These are phyloP conservation scores for Coccinonectria pachysandricola DNA, from an alignment of 2,329 filamentous ascomycete species.

Conservation along the genomic window DNA sequence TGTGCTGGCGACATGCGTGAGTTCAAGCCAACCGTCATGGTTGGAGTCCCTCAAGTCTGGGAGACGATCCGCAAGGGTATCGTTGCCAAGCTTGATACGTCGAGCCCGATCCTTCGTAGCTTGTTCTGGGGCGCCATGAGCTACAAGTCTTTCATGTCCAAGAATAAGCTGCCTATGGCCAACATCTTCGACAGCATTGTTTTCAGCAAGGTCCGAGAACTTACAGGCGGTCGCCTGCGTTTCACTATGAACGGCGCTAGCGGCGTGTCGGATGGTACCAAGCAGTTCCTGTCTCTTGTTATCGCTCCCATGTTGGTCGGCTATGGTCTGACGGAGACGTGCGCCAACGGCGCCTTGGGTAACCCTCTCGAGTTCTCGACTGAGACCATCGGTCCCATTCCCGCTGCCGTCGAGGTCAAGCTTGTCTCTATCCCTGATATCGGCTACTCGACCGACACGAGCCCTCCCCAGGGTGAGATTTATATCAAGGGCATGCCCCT, in stretches of 20 bases:
- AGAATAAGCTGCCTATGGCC: slow-evolving; percentile 52
- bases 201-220: slow-evolving; percentile 83
- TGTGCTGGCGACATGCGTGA: slow-evolving; percentile 91
- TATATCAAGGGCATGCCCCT: slow-evolving; percentile 74
- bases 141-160: slow-evolving; percentile 49
- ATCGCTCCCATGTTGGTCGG: slow-evolving; percentile 90
- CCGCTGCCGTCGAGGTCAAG: slow-evolving; percentile 75
- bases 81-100: slow-evolving; percentile 62
- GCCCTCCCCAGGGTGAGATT: slow-evolving; percentile 83
- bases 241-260: slow-evolving; percentile 93
- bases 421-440: slow-evolving; percentile 83
- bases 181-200: slow-evolving; percentile 69
- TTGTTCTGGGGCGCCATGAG: slow-evolving; percentile 64
- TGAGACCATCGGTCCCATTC: slow-evolving; percentile 64
- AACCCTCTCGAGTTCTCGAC: slow-evolving; percentile 80
- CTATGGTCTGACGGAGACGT: slow-evolving; percentile 91
- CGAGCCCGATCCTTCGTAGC: slow-evolving; percentile 59
- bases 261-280: slow-evolving; percentile 77
- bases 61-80: slow-evolving; percentile 96
- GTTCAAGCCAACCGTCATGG: slow-evolving; percentile 77
- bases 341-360: slow-evolving; percentile 70
- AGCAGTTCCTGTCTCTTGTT: slow-evolving; percentile 82
- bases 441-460: slow-evolving; percentile 67
- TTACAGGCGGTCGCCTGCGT: slow-evolving; percentile 79
- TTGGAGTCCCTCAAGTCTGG: slow-evolving; percentile 95